These are phyloP conservation scores for Penicillium verrucosum DNA, from an alignment of 2,329 filamentous ascomycete genomes.

Conservation along the genomic window DNA sequence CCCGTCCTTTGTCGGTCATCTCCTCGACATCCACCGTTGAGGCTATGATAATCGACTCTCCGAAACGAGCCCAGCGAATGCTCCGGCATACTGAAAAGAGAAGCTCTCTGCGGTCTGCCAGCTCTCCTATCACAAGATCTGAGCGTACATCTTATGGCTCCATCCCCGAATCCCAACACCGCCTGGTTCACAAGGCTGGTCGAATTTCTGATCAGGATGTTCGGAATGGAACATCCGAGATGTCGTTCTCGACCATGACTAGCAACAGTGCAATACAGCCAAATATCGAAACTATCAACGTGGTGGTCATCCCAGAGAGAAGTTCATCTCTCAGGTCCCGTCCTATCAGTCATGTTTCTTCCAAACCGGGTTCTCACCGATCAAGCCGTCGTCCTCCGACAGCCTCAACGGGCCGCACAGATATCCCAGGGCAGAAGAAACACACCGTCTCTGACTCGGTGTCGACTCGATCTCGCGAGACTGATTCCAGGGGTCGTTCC, in stretches of 20 bases:
- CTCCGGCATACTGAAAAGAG: conserved; percentile 56
- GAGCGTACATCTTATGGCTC: conserved; percentile 46
- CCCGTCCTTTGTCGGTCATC: conserved; percentile 47
- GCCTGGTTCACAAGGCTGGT: conserved; percentile 50
- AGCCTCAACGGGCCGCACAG: conserved; percentile 33
- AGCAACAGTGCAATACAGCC: conserved; percentile 29
- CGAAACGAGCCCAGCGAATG: conserved; percentile 44
- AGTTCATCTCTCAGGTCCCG: conserved; percentile 44
- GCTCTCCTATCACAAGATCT: conserved; percentile 44
- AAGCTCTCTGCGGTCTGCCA: conserved; percentile 49
- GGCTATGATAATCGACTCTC: conserved; percentile 53
- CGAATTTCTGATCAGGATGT: conserved; percentile 49
- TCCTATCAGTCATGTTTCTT: conserved; percentile 37
- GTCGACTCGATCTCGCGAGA: conserved; percentile 24
- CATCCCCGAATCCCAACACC: conserved; percentile 45
- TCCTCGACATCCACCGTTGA: conserved; percentile 56
- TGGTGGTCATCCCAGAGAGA: conserved; percentile 49
- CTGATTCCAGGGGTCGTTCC: conserved; percentile 28
- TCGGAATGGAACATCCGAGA: conserved; percentile 43
- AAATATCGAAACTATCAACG: conserved; percentile 43
- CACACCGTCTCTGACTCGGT: conserved; percentile 43
- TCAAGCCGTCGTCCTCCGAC: conserved; percentile 39
- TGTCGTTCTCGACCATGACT: conserved; percentile 36
- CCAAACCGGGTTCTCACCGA: conserved; percentile 38
- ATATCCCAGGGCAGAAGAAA: conserved; percentile 33